A percentile compares a stretch with the other conserved stretches of the same genome.
phyloP scores from a whole-genome alignment of 2,329 filamentous ascomycete genomes.

The Hysterium pulicare region DNA sequence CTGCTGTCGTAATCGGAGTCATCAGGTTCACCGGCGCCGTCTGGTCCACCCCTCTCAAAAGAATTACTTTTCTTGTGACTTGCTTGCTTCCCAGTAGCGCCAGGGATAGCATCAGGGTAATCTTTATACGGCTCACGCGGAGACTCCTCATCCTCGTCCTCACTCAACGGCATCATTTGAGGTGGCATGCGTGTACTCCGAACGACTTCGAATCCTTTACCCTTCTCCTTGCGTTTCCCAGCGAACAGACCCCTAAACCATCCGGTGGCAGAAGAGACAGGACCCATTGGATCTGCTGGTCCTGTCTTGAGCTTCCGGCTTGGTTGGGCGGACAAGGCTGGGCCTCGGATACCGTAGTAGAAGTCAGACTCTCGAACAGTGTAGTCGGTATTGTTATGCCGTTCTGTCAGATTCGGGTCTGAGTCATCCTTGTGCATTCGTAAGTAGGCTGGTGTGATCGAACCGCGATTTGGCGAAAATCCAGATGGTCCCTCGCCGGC shows the following conservation, averaged over 20 bases:
- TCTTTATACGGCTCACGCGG: constrained; percentile 52
- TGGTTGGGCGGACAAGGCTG: constrained; percentile 75
- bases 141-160: constrained; percentile 60
- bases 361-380: constrained; percentile 94
- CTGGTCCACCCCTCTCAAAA: not conserved
- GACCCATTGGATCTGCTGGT: constrained; percentile 88
- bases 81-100: not conserved
- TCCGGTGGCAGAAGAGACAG: constrained; percentile 81
- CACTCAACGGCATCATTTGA: constrained; percentile 63
- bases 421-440: constrained; percentile 47
- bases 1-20: not conserved
- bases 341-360: constrained; percentile 89
- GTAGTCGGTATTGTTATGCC: constrained; percentile 71
- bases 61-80: not conserved
- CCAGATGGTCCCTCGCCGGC: constrained; percentile 32
- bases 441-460: constrained; percentile 49
- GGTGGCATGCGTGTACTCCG: constrained; percentile 78
- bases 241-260: constrained; percentile 81
- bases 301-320: constrained; percentile 88
- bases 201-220: constrained; percentile 96
- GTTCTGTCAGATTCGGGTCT: constrained; percentile 53
- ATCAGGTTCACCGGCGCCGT: not conserved
- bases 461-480: constrained; percentile 23
- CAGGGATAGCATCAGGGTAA: constrained; percentile 38
- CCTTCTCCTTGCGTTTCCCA: constrained; percentile 87